These are phyloP conservation scores for Hymenoscyphus fructigenus DNA, from an alignment of 2,329 filamentous ascomycete genomes.

Conservation along the genomic window DNA sequence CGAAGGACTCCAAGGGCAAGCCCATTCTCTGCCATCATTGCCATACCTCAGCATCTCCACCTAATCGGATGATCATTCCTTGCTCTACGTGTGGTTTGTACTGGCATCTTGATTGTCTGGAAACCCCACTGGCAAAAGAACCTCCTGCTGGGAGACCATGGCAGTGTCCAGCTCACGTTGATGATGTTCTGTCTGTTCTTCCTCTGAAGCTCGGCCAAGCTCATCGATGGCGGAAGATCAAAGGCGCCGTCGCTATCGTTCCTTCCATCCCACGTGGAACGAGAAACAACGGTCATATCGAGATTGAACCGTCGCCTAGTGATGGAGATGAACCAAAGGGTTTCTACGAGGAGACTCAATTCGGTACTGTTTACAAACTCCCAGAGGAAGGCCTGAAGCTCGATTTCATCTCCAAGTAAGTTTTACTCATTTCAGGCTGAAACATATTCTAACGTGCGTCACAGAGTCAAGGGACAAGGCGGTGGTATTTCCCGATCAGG, in stretches of 20 bases:
- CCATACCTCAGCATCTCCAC: constrained; percentile 60
- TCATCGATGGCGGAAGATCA: constrained; percentile 61
- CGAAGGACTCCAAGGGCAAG: constrained; percentile 71
- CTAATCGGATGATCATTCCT: constrained; percentile 70
- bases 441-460: constrained; percentile 17
- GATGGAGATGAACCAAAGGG: constrained; percentile 48
- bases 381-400: constrained; percentile 64
- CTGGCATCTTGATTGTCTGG: constrained; percentile 92
- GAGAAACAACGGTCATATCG: constrained; percentile 69
- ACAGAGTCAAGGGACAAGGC: constrained; percentile 25
- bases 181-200: constrained; percentile 66
- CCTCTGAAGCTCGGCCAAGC: constrained; percentile 57
- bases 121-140: constrained; percentile 78
- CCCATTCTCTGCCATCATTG: constrained; percentile 77
- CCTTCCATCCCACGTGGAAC: constrained; percentile 62
- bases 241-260: constrained; percentile 51
- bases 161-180: constrained; percentile 85
- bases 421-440: constrained; percentile 17
- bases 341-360: constrained; percentile 59
- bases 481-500: constrained; percentile 12
- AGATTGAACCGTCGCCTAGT: constrained; percentile 61
- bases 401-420: constrained; percentile 69
- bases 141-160: constrained; percentile 73
- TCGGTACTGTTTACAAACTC: constrained; percentile 65
- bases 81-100: constrained; percentile 80